Evolutionary conservation across 805 yeast species (phyloP), one percentile per base, ranked within the genome.

Genomic region (Citeromyces matritensis): DNA sequence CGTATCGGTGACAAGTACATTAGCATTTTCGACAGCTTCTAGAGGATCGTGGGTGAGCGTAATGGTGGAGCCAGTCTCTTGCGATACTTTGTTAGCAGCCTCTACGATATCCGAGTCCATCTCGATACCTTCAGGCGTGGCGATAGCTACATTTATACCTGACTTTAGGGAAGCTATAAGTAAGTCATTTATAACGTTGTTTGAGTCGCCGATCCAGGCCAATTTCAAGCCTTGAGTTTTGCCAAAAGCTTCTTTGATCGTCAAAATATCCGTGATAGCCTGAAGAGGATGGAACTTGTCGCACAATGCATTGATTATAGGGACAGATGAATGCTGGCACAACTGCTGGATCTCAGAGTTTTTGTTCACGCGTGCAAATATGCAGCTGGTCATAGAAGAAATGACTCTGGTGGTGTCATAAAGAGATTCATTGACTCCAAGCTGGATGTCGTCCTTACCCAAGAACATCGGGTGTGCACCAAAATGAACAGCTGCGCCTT

Each of bases 391-490:
- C 98, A 91, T 91, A 2, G 96, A 85, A 9, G 94, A 80, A 4
- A 91, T 69, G 24, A 91, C 94, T 41, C 71, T 74, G 11, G 95
- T 68, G 2, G 96, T 80, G 53, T 91, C 98, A 45, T 80, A 79
- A 36, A 84, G 57, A 0, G 91, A 68, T 60, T 91, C 98, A 49
- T 91, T 91, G 28, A 84, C 95, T 28, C 98, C 98, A 34, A 91
- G 62, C 55, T 91, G 98, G 49, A 91, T 91, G 45, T 91, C 98
- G 42, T 86, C 95, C 44, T 80, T 84, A 31, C 98, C 97, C 41
- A 91, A 63, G 47, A 91, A 91, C 91, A 91, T 80, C 9, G 98
- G 95, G 43, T 78, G 91, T 5, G 86, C 97, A 12, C 97, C 97
- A 42, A 88, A 80, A 49, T 79, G 85, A 2, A 81, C 67, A 9